A percentile compares a stretch with the other conserved stretches of the same genome.
Conservation (phyloP, 225 moss, liverwort and hornwort species). For the Pseudisothecium myosuroides region DNA sequence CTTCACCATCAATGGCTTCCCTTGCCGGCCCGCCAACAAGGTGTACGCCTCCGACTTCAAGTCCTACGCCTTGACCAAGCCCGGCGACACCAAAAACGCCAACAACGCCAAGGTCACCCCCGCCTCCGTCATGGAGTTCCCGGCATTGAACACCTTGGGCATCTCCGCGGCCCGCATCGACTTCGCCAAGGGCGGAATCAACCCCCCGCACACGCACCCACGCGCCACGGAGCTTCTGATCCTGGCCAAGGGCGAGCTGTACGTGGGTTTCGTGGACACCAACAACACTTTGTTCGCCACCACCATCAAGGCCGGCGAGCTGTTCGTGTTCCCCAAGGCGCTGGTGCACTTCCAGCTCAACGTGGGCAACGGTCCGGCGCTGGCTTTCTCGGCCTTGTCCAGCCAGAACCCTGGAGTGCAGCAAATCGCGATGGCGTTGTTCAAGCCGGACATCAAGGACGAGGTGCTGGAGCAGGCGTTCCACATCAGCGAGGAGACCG, state of each 20-base stretch:
- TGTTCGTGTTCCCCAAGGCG: background rate
- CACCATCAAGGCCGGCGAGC: background rate
- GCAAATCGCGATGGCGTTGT: background rate
- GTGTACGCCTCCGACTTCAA: background rate
- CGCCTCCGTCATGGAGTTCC: background rate
- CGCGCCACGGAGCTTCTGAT: background rate
- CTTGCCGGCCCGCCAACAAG: background rate
- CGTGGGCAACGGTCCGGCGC: background rate
- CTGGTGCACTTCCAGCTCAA: background rate
- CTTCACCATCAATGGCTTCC: background rate
- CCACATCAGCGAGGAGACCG: background rate
- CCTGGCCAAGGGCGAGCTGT: background rate
- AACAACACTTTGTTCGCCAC: background rate
- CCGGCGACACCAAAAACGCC: background rate
- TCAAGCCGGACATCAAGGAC: background rate
- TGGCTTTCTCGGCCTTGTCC: background rate
- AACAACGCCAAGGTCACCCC: background rate
- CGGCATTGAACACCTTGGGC: background rate
- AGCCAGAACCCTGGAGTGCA: background rate
- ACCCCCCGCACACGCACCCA: background rate
- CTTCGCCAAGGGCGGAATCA: background rate
- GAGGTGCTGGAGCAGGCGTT: background rate
- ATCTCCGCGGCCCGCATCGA: background rate
- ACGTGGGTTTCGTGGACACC: background rate
- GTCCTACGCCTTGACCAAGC: background rate